Percentiles rank a stretch among this genome's conserved stretches.
Evolutionary conservation across 1,284 basidiomycete species (phyloP).

Genomic region (Cryptococcus sp.): DNA sequence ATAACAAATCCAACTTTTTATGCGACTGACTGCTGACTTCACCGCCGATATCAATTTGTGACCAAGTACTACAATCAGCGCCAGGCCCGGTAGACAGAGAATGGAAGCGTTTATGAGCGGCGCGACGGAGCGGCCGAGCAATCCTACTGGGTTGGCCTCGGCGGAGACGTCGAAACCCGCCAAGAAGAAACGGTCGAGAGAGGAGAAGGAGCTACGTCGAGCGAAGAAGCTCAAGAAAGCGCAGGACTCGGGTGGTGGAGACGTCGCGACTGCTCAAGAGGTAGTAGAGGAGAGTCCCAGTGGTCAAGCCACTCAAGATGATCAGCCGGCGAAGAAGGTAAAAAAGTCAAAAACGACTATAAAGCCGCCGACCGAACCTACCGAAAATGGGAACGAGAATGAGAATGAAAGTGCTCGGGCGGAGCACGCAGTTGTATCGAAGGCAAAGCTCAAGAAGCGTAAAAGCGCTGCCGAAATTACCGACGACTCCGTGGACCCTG

Average conservation of each 20-base stretch:
- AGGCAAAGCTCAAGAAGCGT: constrained; percentile 3
- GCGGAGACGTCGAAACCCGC: neutral
- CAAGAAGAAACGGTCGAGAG: constrained; percentile 12
- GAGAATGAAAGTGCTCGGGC: neutral
- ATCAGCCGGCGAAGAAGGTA: too few species aligned
- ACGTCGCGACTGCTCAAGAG: neutral
- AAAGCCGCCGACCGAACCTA: neutral
- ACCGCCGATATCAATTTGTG: too few species aligned
- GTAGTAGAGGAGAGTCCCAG: too few species aligned
- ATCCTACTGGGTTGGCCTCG: too few species aligned
- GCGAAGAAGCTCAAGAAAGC: constrained; percentile 8
- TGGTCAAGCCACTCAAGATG: too few species aligned
- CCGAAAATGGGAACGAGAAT: neutral
- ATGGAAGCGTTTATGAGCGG: too few species aligned
- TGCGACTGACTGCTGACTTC: too few species aligned
- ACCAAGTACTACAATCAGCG: too few species aligned
- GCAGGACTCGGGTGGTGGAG: neutral
- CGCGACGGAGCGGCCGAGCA: too few species aligned
- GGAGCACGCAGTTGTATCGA: neutral
- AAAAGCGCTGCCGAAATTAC: neutral
- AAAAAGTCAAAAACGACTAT: too few species aligned
- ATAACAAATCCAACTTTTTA: too few species aligned
- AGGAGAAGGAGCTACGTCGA: constrained; percentile 11
- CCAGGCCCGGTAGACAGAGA: too few species aligned
- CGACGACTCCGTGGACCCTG: neutral